Evolutionary conservation across 2,329 filamentous ascomycete species (phyloP).

Genomic region (Cercospora sojina): DNA sequence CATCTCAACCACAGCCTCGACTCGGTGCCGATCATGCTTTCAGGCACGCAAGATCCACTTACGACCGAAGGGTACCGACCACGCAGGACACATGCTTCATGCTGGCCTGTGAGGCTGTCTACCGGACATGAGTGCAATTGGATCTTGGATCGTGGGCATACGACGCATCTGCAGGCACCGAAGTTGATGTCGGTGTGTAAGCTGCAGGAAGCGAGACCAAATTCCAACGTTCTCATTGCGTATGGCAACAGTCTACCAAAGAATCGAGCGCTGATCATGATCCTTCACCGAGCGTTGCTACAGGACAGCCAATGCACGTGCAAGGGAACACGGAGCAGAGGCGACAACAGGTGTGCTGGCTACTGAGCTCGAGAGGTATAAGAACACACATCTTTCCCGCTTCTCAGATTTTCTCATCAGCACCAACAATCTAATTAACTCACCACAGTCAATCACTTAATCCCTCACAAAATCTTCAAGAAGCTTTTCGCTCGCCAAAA

Average conservation of each 20-base stretch:
- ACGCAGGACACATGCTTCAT: neutral
- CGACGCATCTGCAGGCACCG: neutral
- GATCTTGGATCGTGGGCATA: neutral
- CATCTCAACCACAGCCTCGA: neutral
- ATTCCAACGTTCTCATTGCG: neutral
- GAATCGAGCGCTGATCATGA: neutral
- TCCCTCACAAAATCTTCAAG: constrained; percentile 11
- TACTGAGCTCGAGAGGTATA: constrained; percentile 15
- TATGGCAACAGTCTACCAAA: neutral
- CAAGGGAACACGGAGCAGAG: neutral
- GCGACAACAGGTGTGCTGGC: neutral
- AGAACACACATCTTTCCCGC: constrained; percentile 14
- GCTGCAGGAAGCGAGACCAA: neutral
- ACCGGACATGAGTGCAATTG: neutral
- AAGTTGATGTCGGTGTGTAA: neutral
- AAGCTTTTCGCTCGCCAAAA: constrained; percentile 13
- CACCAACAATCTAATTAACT: constrained; percentile 20
- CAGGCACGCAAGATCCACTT: neutral
- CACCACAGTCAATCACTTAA: constrained; percentile 15
- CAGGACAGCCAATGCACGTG: neutral
- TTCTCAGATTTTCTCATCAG: constrained; percentile 14
- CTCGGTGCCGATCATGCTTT: neutral
- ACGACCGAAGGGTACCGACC: neutral
- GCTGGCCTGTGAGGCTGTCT: neutral
- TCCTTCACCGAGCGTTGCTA: neutral